phyloP scores from a whole-genome alignment of 495 filamentous ascomycete genomes.

The Penicillium arizonense region DNA sequence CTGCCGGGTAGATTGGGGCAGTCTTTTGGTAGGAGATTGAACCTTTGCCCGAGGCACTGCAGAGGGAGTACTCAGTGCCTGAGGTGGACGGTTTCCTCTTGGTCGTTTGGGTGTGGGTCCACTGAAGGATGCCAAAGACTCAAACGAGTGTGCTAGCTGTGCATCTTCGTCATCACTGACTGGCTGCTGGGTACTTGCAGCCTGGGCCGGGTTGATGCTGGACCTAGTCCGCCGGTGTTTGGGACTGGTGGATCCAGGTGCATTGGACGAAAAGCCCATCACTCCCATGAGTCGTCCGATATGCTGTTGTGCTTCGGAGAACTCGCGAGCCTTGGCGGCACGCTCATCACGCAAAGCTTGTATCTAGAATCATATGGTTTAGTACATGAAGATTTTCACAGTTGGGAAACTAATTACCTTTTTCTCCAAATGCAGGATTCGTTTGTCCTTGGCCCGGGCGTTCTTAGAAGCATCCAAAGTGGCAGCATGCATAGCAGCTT shows the following conservation, averaged over 20 bases:
- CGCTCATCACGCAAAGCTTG: slow-evolving; percentile 40
- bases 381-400: neutral
- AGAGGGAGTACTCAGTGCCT: neutral
- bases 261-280: slow-evolving; percentile 39
- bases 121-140: slow-evolving; percentile 12
- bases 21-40: neutral
- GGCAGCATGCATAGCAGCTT: slow-evolving; percentile 24
- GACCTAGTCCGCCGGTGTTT: slow-evolving; percentile 23
- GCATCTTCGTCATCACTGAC: slow-evolving; percentile 19
- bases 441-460: slow-evolving; percentile 34
- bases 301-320: slow-evolving; percentile 49
- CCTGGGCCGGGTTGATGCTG: slow-evolving; percentile 7
- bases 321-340: slow-evolving; percentile 45
- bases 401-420: slow-evolving; percentile 27
- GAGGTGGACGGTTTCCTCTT: slow-evolving; percentile 12
- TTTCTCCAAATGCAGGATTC: slow-evolving; percentile 37
- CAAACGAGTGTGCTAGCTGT: slow-evolving; percentile 25
- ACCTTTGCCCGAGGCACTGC: neutral
- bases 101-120: slow-evolving; percentile 32
- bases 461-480: slow-evolving; percentile 27
- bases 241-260: slow-evolving; percentile 17
- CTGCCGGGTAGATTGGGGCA: neutral
- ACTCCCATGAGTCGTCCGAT: slow-evolving; percentile 47
- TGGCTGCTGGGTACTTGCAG: slow-evolving; percentile 11
- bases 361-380: slow-evolving; percentile 19